Evolutionary conservation across 768 basidiomycete species (phyloP).

Genomic region (Suillus fuscotomentosus): DNA sequence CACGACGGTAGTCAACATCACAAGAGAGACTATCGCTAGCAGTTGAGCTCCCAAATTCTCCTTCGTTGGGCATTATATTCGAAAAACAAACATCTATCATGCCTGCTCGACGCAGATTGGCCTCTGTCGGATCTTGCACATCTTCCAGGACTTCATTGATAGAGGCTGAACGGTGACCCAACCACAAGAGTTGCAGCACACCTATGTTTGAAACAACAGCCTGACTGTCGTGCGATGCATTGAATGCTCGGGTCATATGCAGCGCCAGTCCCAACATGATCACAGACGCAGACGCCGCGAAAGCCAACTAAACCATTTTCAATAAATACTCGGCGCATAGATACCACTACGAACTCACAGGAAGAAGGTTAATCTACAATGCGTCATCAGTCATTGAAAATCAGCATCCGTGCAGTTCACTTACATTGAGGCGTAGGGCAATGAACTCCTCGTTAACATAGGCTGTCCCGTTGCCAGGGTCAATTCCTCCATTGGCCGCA

Average conservation of each 20-base stretch:
- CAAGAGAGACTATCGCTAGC: neutral
- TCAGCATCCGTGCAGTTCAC: neutral
- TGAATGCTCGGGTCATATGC: neutral
- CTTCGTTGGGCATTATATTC: neutral
- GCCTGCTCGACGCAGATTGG: slow-evolving; percentile 1
- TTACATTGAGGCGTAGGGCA: neutral
- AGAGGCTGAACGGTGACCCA: slow-evolving; percentile 1
- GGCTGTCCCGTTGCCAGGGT: neutral
- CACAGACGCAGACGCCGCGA: neutral
- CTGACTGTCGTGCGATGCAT: neutral
- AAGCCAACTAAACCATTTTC: neutral
- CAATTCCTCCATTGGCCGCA: neutral
- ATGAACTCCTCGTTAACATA: neutral
- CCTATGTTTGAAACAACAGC: neutral
- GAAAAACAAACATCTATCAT: slow-evolving; percentile 1
- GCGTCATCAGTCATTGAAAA: neutral
- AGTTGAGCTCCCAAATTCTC: neutral
- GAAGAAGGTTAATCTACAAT: neutral
- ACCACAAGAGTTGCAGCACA: slow-evolving; percentile 8
- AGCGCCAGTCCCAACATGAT: slow-evolving; percentile 1
- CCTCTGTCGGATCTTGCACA: slow-evolving; percentile 1
- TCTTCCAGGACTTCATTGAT: neutral
- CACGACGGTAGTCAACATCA: neutral
- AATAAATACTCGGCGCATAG: neutral
- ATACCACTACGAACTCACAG: neutral